Conservation (phyloP, 2,329 filamentous ascomycete species). For the Alternaria gansuensis region DNA sequence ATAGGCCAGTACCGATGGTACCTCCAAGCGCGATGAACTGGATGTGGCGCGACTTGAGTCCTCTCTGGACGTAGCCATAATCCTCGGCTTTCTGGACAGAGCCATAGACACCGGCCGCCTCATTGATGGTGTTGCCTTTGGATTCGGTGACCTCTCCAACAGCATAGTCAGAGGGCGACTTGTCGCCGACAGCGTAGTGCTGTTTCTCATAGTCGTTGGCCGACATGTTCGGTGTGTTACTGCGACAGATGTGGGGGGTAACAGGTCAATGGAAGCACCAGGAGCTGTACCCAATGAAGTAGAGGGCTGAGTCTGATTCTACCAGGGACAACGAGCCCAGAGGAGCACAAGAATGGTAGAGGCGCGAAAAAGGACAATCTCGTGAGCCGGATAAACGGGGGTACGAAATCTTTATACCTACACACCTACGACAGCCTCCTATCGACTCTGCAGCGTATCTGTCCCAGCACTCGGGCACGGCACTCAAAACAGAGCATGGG, state of each 20-base stretch:
- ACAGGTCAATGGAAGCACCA: slow-evolving; percentile 7
- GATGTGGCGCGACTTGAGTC: slow-evolving; percentile 64
- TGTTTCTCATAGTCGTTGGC: slow-evolving; percentile 39
- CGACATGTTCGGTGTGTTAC: slow-evolving; percentile 31
- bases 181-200: slow-evolving; percentile 33
- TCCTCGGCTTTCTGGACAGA: slow-evolving; percentile 57
- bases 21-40: slow-evolving; percentile 68
- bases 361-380: slow-evolving; percentile 32
- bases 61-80: slow-evolving; percentile 24
- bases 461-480: not conserved
- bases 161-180: slow-evolving; percentile 30
- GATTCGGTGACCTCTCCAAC: slow-evolving; percentile 36
- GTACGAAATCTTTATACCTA: slow-evolving; percentile 43
- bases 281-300: not conserved
- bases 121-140: slow-evolving; percentile 48
- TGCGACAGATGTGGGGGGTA: not conserved
- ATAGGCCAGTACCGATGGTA: slow-evolving; percentile 58
- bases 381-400: slow-evolving; percentile 22
- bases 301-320: slow-evolving; percentile 11
- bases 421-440: slow-evolving; percentile 23
- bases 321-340: slow-evolving; percentile 12
- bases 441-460: slow-evolving; percentile 21
- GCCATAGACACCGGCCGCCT: slow-evolving; percentile 64
- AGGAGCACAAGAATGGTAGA: slow-evolving; percentile 23
- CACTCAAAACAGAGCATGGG: slow-evolving; percentile 6